A percentile compares a stretch with the other conserved stretches of the same genome.
Conservation (phyloP, 495 filamentous ascomycete genomes). For the Parathielavia appendiculata region DNA sequence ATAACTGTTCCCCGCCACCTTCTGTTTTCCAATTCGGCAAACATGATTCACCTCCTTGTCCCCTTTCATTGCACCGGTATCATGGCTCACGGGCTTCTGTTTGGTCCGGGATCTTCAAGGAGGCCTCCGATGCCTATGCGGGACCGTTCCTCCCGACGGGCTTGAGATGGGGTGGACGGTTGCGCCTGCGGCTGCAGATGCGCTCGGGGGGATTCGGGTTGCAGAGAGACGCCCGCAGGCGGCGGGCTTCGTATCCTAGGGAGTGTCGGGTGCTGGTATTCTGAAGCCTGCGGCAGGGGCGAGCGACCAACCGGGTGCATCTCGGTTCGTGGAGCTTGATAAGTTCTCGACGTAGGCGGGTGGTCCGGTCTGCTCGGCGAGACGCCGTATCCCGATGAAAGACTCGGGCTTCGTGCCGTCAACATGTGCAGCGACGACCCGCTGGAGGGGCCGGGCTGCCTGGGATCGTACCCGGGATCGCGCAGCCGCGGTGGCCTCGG, state of each 20-base stretch:
- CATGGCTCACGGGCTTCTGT: conserved; percentile 15
- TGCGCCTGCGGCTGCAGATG: conserved; percentile 16
- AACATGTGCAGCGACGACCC: conserved; percentile 32
- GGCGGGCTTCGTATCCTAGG: conserved; percentile 41
- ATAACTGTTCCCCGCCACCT: too few relatives aligned
- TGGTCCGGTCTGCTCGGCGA: conserved; percentile 41
- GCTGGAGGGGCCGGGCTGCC: conserved; percentile 27
- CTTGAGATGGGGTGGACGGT: neutral
- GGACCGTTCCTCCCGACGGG: conserved; percentile 41
- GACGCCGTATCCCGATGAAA: conserved; percentile 35
- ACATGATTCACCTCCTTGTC: too few relatives aligned
- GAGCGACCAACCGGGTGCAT: conserved; percentile 29
- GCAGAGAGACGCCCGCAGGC: conserved; percentile 20
- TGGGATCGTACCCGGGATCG: conserved; percentile 35
- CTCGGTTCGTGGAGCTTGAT: conserved; percentile 16
- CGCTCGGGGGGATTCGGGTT: neutral
- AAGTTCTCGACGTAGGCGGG: conserved; percentile 32
- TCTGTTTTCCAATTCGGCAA: too few relatives aligned
- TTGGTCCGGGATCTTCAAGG: conserved; percentile 42
- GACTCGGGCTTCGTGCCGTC: conserved; percentile 28
- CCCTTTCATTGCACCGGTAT: too few relatives aligned
- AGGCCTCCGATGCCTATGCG: conserved; percentile 53
- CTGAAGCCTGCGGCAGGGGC: conserved; percentile 27
- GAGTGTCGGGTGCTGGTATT: conserved; percentile 48
- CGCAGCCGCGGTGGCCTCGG: conserved; percentile 34